Evolutionary conservation across 169 alveolate species (phyloP).

Genomic region (Cryptosporidium sp.): DNA sequence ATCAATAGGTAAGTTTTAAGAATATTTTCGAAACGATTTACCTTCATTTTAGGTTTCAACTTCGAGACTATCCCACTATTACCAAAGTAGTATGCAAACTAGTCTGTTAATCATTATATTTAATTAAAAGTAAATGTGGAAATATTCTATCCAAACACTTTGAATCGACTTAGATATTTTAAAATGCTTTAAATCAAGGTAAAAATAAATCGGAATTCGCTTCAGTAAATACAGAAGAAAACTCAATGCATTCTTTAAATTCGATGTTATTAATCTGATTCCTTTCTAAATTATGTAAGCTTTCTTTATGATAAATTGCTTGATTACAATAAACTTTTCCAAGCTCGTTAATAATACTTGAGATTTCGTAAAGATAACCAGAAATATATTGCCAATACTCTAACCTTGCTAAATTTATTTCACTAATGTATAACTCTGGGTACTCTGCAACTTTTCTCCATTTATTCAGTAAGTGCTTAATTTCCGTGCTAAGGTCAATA

Average conservation of each 20-base stretch:
- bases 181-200: not conserved
- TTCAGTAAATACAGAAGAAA: not conserved
- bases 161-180: not conserved
- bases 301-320: not conserved
- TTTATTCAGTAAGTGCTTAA: slow-evolving; percentile 16
- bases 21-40: not conserved
- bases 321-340: slow-evolving; percentile 21
- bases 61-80: slow-evolving; percentile 55
- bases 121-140: not conserved
- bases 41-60: slow-evolving; percentile 20
- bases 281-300: not conserved
- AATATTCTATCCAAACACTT: not conserved
- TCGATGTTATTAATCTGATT: not conserved
- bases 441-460: slow-evolving; percentile 45
- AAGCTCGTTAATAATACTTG: slow-evolving; percentile 3
- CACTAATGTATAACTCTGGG: slow-evolving; percentile 55
- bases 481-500: slow-evolving; percentile 30
- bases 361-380: not conserved
- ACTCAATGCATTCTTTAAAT: not conserved
- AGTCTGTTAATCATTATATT: slow-evolving; percentile 15
- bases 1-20: slow-evolving; percentile 4
- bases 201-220: not conserved
- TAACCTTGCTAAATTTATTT: not conserved
- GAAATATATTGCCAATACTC: slow-evolving; percentile 47
- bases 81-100: slow-evolving; percentile 41